Base-by-base conservation (phyloP, 768 basidiomycete genomes). In the Pleurotus ostreatus region DNA sequence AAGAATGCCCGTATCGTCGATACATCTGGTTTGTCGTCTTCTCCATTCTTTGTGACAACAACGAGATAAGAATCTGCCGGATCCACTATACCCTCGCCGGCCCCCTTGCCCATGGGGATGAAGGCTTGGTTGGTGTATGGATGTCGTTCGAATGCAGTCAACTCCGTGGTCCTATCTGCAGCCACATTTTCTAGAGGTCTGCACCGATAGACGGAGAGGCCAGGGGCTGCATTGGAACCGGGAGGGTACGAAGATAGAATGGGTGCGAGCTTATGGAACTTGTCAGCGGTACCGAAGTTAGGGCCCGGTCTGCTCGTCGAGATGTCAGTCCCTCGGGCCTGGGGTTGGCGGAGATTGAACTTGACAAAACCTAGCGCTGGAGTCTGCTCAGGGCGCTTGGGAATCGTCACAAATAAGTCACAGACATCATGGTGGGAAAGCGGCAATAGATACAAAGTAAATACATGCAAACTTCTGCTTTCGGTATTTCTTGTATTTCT, bases 191-290 rank as follows among this genome's bases (percentile, higher is more conserved):
- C 58, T 23, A 73, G 64, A 37, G 71, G 86, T 48, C 85, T 80
- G 67, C 92, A 92, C 41, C 92, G 77, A 70, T 92, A 99, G 15
- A 98, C 84, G 0, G 92, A 91, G 40, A 98, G 75, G 5, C 84
- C 89, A 5, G 82, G 66, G 1, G 82, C 83, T 2, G 87, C 92
- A 1, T 74, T 75, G 2, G 72, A 59, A 11, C 69, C 78, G 1
- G 70, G 63, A 0, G 89, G 83, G 69, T 95, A 97, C 5, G 81
- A 83, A 3, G 81, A 79, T 11, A 73, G 71, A 26, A 92, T 72
- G n/a, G 85, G 75, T 2, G 92, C 81, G 37, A 98, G 79, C 67
- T 94, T 91, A 75, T 98, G 94, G 73, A 89, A 98, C 70, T 99
- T 99, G 63, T 71, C 78, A 0, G 97, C 97, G 2, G 93, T 92